A percentile compares a stretch with the other conserved stretches of the same genome.
Evolutionary conservation across 208 protist species (phyloP).

Genomic region (Naegleria fowleri): DNA sequence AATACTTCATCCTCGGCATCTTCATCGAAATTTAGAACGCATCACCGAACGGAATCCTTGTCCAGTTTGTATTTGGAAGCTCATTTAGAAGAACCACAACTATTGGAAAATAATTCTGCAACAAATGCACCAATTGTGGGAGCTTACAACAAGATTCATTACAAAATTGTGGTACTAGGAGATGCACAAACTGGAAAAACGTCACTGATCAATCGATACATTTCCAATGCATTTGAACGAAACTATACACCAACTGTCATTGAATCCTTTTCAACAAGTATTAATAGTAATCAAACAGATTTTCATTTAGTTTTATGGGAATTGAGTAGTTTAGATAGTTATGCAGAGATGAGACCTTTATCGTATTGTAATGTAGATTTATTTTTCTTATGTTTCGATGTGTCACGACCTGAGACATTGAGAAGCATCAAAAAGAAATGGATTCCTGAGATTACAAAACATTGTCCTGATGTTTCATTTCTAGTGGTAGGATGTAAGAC

Average conservation of each 20-base stretch:
- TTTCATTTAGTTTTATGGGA: slow-evolving; percentile 63
- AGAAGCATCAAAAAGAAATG: slow-evolving; percentile 59
- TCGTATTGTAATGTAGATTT: slow-evolving; percentile 65
- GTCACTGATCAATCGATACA: slow-evolving; percentile 44
- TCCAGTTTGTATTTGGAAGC: too few relatives aligned
- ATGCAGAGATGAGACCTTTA: slow-evolving; percentile 58
- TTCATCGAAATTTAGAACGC: too few relatives aligned
- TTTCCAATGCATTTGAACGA: neutral
- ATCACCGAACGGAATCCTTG: too few relatives aligned
- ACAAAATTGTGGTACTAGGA: slow-evolving; percentile 50
- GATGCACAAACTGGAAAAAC: slow-evolving; percentile 56
- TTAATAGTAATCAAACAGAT: slow-evolving; percentile 53
- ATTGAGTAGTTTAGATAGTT: slow-evolving; percentile 80
- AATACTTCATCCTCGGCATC: too few relatives aligned
- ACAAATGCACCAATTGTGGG: too few relatives aligned
- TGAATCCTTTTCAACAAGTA: slow-evolving; percentile 72
- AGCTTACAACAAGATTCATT: neutral
- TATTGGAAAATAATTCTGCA: too few relatives aligned
- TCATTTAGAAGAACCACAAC: too few relatives aligned
- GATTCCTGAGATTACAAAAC: slow-evolving; percentile 61
- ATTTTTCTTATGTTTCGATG: slow-evolving; percentile 68
- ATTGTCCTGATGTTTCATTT: slow-evolving; percentile 56
- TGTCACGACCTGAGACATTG: slow-evolving; percentile 55
- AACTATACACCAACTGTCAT: slow-evolving; percentile 71
- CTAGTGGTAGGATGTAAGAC: slow-evolving; percentile 82